Percentiles rank a stretch among this genome's conserved stretches.
These are phyloP conservation scores for Phytophthora brassicae DNA, from an alignment of 352 stramenopile genomes.

Conservation along the genomic window DNA sequence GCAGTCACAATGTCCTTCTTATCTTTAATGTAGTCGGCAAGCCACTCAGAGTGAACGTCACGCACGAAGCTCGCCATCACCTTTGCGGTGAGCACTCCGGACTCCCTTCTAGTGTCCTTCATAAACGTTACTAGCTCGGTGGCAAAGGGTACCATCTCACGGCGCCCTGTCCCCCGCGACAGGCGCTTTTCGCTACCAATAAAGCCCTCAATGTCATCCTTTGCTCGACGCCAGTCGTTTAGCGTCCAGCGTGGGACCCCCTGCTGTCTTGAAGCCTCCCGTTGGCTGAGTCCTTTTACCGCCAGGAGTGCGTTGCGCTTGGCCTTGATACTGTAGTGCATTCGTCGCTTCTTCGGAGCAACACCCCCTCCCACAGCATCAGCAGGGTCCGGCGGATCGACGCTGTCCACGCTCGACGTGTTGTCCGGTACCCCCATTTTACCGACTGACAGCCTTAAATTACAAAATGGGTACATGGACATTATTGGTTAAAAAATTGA, in stretches of 20 bases:
- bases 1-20: constrained; percentile 8
- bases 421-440: constrained; percentile 11
- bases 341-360: too few species aligned
- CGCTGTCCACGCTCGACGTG: neutral
- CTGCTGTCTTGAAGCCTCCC: neutral
- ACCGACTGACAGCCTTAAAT: constrained; percentile 2
- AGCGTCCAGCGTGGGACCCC: constrained; percentile 4
- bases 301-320: neutral
- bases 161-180: neutral
- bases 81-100: neutral
- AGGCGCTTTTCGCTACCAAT: constrained; percentile 10
- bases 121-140: constrained; percentile 10
- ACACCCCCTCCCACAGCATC: too few species aligned
- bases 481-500: too few species aligned
- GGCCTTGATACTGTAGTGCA: constrained; percentile 4
- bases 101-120: constrained; percentile 4
- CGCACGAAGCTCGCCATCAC: constrained; percentile 5
- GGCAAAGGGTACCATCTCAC: constrained; percentile 9
- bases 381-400: too few species aligned
- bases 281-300: neutral
- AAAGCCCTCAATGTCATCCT: constrained; percentile 1
- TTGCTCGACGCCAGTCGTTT: neutral
- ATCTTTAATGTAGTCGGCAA: neutral
- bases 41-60: neutral
- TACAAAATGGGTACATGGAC: neutral